Base-by-base conservation (phyloP, 257 asterid genomes). In the Solanum rostratum region DNA sequence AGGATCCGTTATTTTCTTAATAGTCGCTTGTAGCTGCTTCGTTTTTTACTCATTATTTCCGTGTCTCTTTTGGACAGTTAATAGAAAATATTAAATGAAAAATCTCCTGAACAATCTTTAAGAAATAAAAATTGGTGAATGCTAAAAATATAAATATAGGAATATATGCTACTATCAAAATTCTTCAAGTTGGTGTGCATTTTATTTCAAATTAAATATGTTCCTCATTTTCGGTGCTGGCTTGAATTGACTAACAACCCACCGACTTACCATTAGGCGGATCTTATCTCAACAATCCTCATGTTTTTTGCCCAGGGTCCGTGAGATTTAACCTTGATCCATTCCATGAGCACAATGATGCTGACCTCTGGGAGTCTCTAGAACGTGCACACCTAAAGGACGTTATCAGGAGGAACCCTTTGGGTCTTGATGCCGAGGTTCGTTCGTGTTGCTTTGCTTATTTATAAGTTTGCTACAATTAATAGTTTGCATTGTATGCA, bases 281-380 rank as follows among this genome's bases (percentile, higher is more conserved):
- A 3, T 12, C 50, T 52, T 76, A 76, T 76, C 82, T 76, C 82
- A 76, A 15, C 20, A 76, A 10, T 76, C 45, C 45, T 76, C 62
- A 60, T 84, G 69, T 76, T 46, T 85, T 86, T 73, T 78, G 81
- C 45, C 60, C 87, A 95, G 99, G 99, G 84, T 91, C 96, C 13
- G 96, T 95, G 80, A 89, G 99, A 88, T 97, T 97, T 85, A 97
- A 97, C 87, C 98, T 97, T 37, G 99, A 97, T 85, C 99, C 99
- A 3, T 96, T 96, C 90, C 91, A 84, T 63, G 99, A 97, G 88
- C 98, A 97, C 92, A 94, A 91, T 73, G 99, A 97, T 88, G 97
- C 98, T 89, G 99, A 96, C 85, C 88, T 97, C 33, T 97, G 99
- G 99, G 99, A 97, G 90, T 93, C 99, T 84, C 90, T 96, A 86